Evolutionary conservation across 768 basidiomycete genomes (phyloP), one percentile per base, ranked within the genome.

Genomic region (Rhodotorula taiwanensis): DNA sequence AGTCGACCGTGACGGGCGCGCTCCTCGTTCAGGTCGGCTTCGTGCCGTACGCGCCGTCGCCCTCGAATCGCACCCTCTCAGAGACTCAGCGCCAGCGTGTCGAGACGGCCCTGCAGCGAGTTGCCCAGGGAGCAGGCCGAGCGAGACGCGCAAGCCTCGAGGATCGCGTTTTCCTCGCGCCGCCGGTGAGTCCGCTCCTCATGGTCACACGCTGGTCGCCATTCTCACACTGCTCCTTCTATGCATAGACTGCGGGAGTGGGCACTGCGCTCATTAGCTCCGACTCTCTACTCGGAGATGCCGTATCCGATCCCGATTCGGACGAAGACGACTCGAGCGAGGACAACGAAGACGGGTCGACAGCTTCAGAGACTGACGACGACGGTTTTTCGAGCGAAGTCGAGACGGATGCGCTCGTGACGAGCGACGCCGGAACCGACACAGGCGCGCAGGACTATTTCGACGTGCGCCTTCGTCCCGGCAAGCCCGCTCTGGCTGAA

Each of bases 161-260:
- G n/a, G 75, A 71, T 31, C 69, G 71, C 15, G 83, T 83, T 28
- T 78, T 90, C 6, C 83, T 86, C 18, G 86, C 86, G 44, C 84
- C 85, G 2, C 86, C 88, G 13, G 87, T 89, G 44, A 39, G 69
- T 55, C 51, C 27, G 23, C 14, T 27, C 45, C 45, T 18, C 36
- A 43, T 34, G 13, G 43, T 21, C 21, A 14, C 36, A 16, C 36
- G 42, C 9, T 43, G 14, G 42, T 20, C 6, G 42, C 57, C 13
- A 31, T 66, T 58, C 30, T 25, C 30, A 51, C 30, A 47, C 21
- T 27, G 33, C 11, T 25, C 27, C 52, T 33, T 11, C 60, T 11
- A 62, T 57, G 45, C n/a, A 18, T 71, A 92, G 89, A 90, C 88
- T 15, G 84, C 88, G 76, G 87, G 89, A 30, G 83, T 91, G 33